Conservation (phyloP, 2,329 filamentous ascomycete genomes). For the Diaporthe vexans region DNA sequence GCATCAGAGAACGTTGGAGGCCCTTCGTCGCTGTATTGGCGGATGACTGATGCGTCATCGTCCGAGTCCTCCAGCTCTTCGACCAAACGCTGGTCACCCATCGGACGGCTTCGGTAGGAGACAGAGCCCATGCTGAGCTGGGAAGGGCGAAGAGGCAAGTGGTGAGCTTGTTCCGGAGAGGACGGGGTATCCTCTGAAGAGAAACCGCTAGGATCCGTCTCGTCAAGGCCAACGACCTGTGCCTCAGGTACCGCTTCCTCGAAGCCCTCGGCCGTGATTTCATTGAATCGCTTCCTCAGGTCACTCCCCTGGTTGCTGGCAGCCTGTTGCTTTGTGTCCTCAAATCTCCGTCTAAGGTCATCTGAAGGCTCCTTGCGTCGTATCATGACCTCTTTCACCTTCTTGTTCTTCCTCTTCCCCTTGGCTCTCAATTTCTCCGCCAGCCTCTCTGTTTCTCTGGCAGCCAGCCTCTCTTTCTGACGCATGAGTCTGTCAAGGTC, state of each 20-base stretch:
- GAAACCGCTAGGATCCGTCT: neutral
- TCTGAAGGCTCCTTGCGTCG: constrained; percentile 28
- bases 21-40: neutral
- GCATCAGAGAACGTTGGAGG: neutral
- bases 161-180: neutral
- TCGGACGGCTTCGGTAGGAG: neutral
- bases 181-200: neutral
- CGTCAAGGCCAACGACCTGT: neutral
- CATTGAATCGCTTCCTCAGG: neutral
- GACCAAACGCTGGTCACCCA: neutral
- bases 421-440: constrained; percentile 8
- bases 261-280: neutral
- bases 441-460: neutral
- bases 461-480: constrained; percentile 26
- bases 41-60: neutral
- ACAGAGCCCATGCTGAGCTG: neutral
- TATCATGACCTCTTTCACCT: constrained; percentile 32
- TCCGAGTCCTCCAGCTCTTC: neutral
- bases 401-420: constrained; percentile 24
- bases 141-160: neutral
- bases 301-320: neutral
- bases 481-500: constrained; percentile 22
- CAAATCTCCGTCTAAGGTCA: neutral
- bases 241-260: neutral
- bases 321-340: neutral